These are phyloP conservation scores for Arabis alpina DNA, from an alignment of 345 rosid species.

Conservation along the genomic window DNA sequence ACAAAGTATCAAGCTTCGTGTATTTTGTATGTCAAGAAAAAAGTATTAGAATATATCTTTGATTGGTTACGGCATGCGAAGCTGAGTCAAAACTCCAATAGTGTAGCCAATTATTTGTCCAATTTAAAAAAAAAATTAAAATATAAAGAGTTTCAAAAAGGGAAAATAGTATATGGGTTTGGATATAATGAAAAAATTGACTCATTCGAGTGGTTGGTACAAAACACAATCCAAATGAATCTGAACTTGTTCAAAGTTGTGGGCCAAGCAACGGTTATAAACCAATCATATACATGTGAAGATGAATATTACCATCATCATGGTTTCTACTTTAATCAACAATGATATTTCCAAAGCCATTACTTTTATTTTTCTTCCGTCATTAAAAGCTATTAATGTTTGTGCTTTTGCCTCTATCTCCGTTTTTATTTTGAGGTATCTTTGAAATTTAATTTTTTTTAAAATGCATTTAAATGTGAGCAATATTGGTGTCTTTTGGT, in stretches of 20 bases:
- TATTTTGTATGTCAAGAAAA: background rate
- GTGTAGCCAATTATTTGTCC: constrained; percentile 36
- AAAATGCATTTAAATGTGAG: background rate
- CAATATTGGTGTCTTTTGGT: constrained; percentile 9
- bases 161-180: constrained; percentile 14
- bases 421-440: background rate
- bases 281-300: constrained; percentile 41
- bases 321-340: constrained; percentile 42
- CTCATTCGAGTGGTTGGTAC: constrained; percentile 32
- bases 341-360: constrained; percentile 36
- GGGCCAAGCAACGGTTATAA: constrained; percentile 35
- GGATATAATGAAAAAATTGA: constrained; percentile 33
- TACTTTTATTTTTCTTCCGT: constrained; percentile 5
- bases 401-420: constrained; percentile 25
- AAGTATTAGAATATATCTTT: constrained; percentile 3
- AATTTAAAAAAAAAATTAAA: no score
- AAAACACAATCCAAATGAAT: constrained; percentile 40
- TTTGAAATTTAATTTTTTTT: background rate
- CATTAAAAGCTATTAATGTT: constrained; percentile 21
- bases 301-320: constrained; percentile 37
- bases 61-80: constrained; percentile 21
- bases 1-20: background rate
- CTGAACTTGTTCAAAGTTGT: constrained; percentile 38
- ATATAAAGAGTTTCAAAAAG: no score
- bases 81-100: constrained; percentile 29